These are phyloP conservation scores for Termitomyces sp. DNA, from an alignment of 768 basidiomycete species.

Conservation along the genomic window DNA sequence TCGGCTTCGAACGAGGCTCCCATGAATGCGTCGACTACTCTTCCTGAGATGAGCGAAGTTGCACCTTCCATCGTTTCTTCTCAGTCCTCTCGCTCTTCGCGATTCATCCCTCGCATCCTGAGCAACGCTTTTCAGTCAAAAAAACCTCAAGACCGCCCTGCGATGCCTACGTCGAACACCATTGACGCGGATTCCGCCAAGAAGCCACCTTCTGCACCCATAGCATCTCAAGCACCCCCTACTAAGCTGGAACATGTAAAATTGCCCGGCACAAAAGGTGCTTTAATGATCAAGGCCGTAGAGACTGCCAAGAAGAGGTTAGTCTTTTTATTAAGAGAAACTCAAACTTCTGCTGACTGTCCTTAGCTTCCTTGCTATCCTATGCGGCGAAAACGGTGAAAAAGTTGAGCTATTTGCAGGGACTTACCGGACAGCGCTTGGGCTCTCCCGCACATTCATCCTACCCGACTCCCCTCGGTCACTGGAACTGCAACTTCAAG, in stretches of 20 bases:
- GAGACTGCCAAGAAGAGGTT: constrained; percentile 90
- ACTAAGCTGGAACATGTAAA: constrained; percentile 92
- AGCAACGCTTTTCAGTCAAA: constrained; percentile 59
- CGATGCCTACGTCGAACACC: constrained; percentile 32
- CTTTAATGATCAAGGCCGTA: constrained; percentile 79
- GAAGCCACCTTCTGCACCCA: constrained; percentile 25
- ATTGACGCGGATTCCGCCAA: constrained; percentile 38
- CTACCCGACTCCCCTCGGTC: constrained; percentile 87
- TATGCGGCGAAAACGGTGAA: constrained; percentile 90
- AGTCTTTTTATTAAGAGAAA: constrained; percentile 14
- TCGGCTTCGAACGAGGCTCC: constrained; percentile 22
- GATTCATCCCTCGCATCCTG: constrained; percentile 71
- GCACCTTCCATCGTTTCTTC: constrained; percentile 25
- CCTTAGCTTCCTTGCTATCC: constrained; percentile 81
- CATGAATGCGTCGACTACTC: constrained; percentile 18
- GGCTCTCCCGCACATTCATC: constrained; percentile 90
- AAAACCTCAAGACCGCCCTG: constrained; percentile 53
- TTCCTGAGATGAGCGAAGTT: constrained; percentile 19
- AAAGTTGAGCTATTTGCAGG: constrained; percentile 94
- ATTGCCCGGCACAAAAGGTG: constrained; percentile 86
- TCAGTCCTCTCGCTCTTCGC: constrained; percentile 44
- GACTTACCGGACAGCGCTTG: constrained; percentile 84
- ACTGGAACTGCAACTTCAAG: constrained; percentile 84
- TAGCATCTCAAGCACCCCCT: constrained; percentile 55
- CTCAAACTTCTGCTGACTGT: background rate